phyloP scores from a whole-genome alignment of 2,329 filamentous ascomycete genomes.

The Paramyrothecium sp. region DNA sequence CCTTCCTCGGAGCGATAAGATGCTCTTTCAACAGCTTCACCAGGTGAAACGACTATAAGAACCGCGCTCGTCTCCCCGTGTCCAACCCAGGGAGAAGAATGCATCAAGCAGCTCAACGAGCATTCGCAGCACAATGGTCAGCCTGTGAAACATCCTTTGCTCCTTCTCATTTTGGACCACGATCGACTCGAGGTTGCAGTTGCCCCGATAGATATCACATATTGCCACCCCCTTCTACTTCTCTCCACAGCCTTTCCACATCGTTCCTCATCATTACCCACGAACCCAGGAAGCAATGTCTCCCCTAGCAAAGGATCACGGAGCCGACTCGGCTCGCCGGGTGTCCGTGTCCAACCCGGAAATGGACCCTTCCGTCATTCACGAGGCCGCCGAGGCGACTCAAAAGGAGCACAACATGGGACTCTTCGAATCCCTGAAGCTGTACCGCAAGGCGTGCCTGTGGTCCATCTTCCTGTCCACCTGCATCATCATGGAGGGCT shows the following conservation, averaged over 20 bases:
- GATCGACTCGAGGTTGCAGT: background rate
- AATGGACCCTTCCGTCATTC: conserved; percentile 1
- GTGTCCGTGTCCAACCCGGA: background rate
- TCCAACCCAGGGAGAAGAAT: background rate
- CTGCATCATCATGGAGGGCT: conserved; percentile 31
- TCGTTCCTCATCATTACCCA: too few relatives aligned
- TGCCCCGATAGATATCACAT: too few relatives aligned
- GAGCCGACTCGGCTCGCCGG: background rate
- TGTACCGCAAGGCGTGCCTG: conserved; percentile 35
- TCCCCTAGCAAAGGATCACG: background rate
- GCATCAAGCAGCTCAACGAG: background rate
- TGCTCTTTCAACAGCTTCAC: background rate
- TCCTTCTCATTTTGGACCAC: background rate
- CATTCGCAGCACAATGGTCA: background rate
- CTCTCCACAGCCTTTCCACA: too few relatives aligned
- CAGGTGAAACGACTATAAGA: background rate
- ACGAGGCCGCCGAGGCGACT: conserved; percentile 22
- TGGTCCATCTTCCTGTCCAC: conserved; percentile 37
- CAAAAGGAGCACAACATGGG: conserved; percentile 31
- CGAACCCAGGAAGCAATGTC: background rate
- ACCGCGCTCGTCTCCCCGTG: background rate
- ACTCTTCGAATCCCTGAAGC: conserved; percentile 31
- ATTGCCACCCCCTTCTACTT: too few relatives aligned
- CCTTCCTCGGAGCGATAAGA: background rate
- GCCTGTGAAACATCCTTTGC: too few relatives aligned